Evolutionary conservation across 73 alveolate genomes (phyloP).

Genomic region (Paramecium sexaurelia): DNA sequence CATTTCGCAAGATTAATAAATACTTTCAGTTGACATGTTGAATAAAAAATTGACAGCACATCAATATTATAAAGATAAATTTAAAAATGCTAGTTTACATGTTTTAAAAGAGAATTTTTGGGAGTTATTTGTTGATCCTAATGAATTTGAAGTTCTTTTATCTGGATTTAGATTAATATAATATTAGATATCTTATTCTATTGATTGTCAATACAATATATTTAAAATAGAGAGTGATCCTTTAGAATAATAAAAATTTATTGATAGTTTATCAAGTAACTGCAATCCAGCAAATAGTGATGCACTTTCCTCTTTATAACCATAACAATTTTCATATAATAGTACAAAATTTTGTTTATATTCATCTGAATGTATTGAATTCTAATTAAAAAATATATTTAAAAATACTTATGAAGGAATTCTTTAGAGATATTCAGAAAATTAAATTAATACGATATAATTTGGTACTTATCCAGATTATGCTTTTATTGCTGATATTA

Average conservation of each 20-base stretch:
- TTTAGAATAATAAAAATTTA: neutral
- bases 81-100: neutral
- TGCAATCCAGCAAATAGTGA: constrained; percentile 30
- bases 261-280: neutral
- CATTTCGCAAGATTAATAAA: neutral
- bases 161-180: neutral
- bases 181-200: neutral
- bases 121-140: neutral
- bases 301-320: neutral
- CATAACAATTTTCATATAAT: neutral
- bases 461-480: constrained; percentile 23
- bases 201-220: neutral
- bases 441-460: neutral
- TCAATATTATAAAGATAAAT: neutral
- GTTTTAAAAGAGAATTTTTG: neutral
- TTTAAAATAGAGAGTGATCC: neutral
- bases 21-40: neutral
- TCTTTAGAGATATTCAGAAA: neutral
- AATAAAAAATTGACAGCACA: neutral
- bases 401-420: neutral
- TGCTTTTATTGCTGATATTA: constrained; percentile 14
- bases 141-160: neutral
- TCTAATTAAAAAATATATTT: neutral
- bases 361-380: neutral
- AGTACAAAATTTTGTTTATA: neutral